phyloP scores from a whole-genome alignment of 148 eudicot genomes.

The Chenopodium suecicum region DNA sequence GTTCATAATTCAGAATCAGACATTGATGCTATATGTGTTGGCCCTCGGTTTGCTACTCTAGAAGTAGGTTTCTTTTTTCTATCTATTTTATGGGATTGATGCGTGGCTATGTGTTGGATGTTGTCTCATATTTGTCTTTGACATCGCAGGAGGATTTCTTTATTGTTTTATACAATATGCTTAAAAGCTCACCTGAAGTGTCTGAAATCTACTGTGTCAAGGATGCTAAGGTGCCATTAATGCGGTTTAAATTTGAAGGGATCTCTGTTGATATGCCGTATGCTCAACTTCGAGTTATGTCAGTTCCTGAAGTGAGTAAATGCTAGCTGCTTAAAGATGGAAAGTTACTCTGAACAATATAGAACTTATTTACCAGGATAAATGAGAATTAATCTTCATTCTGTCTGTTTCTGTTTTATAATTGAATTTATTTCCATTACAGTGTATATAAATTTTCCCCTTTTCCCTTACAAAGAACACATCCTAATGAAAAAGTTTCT shows the following conservation, averaged over 20 bases:
- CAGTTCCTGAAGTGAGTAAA: slow-evolving; percentile 52
- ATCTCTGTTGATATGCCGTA: slow-evolving; percentile 55
- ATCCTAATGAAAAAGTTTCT: background rate
- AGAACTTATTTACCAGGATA: background rate
- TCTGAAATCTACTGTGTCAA: slow-evolving; percentile 52
- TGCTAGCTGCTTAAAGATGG: background rate
- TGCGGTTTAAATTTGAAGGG: slow-evolving; percentile 57
- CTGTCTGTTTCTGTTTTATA: background rate
- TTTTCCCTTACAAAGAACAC: background rate
- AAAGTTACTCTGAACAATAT: background rate
- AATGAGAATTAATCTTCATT: background rate
- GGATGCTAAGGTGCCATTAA: slow-evolving; percentile 61
- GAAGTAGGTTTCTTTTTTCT: slow-evolving; percentile 35
- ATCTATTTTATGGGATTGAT: background rate
- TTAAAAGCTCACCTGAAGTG: slow-evolving; percentile 42
- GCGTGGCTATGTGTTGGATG: background rate
- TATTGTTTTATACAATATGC: slow-evolving; percentile 48
- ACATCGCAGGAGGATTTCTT: slow-evolving; percentile 58
- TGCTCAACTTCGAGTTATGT: slow-evolving; percentile 48
- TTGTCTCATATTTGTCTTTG: slow-evolving; percentile 2
- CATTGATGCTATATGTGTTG: slow-evolving; percentile 63
- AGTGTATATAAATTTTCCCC: background rate
- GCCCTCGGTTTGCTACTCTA: slow-evolving; percentile 53
- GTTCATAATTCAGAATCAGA: slow-evolving; percentile 56
- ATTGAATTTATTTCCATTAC: no score